Conservation (phyloP, 306 rosid species). For the Calophaca sinica region DNA sequence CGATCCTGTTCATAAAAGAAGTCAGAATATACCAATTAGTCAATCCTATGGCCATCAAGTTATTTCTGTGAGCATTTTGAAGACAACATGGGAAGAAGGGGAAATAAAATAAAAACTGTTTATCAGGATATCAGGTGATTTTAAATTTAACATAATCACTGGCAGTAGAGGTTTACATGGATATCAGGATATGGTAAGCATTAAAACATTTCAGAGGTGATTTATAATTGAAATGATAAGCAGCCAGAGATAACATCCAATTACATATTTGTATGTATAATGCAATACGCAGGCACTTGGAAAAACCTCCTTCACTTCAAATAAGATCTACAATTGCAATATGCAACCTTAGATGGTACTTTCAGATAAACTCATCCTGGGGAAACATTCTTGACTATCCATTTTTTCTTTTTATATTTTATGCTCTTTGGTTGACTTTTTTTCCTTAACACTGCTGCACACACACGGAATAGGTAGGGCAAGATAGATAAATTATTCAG, state of each 20-base stretch:
- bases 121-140: background rate
- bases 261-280: background rate
- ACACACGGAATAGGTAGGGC: slow-evolving; percentile 12
- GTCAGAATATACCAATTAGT: slow-evolving; percentile 30
- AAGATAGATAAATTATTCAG: slow-evolving; percentile 25
- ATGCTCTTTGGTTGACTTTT: background rate
- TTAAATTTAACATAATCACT: slow-evolving; percentile 15
- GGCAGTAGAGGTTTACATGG: slow-evolving; percentile 9
- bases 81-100: background rate
- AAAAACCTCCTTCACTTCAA: background rate
- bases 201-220: slow-evolving; percentile 2
- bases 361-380: background rate
- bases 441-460: slow-evolving; percentile 2
- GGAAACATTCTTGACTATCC: background rate
- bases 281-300: slow-evolving; percentile 30
- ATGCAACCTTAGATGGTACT: background rate
- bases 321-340: background rate
- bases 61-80: slow-evolving; percentile 32
- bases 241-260: slow-evolving; percentile 12
- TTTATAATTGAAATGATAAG: slow-evolving; percentile 14
- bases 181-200: slow-evolving; percentile 7
- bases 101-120: background rate
- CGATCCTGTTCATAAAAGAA: slow-evolving; percentile 70
- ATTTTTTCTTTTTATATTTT: background rate
- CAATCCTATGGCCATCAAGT: slow-evolving; percentile 2